These are phyloP conservation scores for Thermochaetoides thermophila DNA, from an alignment of 495 filamentous ascomycete genomes.

Conservation along the genomic window DNA sequence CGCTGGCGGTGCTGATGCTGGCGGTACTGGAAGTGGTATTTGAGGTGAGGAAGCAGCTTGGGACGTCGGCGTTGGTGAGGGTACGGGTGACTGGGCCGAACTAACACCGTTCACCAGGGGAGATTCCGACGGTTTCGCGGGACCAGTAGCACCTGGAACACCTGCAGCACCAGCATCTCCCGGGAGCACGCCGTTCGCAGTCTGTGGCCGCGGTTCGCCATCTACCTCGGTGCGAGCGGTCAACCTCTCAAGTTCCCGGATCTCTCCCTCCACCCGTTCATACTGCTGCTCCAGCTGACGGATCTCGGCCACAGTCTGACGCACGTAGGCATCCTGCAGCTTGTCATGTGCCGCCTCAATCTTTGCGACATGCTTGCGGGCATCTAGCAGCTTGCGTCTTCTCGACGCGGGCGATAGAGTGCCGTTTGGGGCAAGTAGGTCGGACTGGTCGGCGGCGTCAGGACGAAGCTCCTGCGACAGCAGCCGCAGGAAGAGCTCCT, in stretches of 20 bases:
- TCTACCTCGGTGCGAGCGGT: not conserved
- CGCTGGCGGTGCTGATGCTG: no score
- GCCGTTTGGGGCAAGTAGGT: constrained; percentile 22
- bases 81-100: no score
- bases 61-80: no score
- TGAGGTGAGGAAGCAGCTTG: no score
- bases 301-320: constrained; percentile 51
- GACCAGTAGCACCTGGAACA: no score
- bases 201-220: constrained; percentile 15
- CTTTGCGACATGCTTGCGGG: constrained; percentile 45
- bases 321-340: constrained; percentile 60
- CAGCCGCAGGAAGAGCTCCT: constrained; percentile 58
- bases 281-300: constrained; percentile 58
- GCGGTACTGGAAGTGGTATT: no score
- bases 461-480: constrained; percentile 53
- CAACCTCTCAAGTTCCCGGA: constrained; percentile 45
- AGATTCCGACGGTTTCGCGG: no score
- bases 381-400: constrained; percentile 62
- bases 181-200: constrained; percentile 6
- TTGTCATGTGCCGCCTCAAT: constrained; percentile 54
- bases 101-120: no score
- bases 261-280: constrained; percentile 46
- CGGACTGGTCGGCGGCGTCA: constrained; percentile 13
- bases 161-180: constrained; percentile 4
- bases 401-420: constrained; percentile 38